Base-by-base conservation (phyloP, 805 yeast genomes). In the Hanseniaspora vineae region DNA sequence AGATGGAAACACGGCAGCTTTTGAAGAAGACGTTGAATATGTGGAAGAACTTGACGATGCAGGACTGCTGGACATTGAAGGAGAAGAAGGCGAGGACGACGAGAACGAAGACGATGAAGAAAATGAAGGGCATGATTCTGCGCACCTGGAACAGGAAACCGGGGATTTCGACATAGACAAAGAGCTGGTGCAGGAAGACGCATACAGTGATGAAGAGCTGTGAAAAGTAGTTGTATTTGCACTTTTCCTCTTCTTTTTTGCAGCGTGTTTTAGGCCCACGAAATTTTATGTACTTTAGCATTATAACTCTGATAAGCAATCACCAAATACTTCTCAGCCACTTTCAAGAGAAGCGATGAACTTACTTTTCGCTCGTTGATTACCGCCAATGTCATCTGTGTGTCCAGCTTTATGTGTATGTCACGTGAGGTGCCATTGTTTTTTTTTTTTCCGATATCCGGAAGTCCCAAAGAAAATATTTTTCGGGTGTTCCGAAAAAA, bases 11-110 rank as follows among this genome's bases (percentile, higher is more conserved):
- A 66, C 62, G 8, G 60, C 51, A n/a, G 64, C 54, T 14, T 64
- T 49, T 63, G 75, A 67, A 44, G 67, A 69, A 46, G 80, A 73
- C 46, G 82, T 81, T n/a, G 89, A 82, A 54, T 81, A 81, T 56
- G 67, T 77, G 20, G 90, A 82, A 62, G 89, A 81, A 55, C 59
- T 81, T 23, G 76, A 71, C 44, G 74, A 69, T 50, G 73, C 69
- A 3, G 68, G 62, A 5, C 60, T 67, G 35, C 64, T 73, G 42
- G 78, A 68, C 35, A 75, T 72, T 45, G 78, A 73, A 5, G 78
- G 73, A 48, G 68, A 61, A 31, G 67, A 58, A 14, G 62, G 50
- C 18, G 58, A 56, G 35, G 69, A 61, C 39, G 59, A 59, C 4
- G 67, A 62, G 31, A 67, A 62, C 49, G 63, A 57, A 11, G 69